Conservation (phyloP, 805 yeast genomes). For the Gaillardinia entomophila region DNA sequence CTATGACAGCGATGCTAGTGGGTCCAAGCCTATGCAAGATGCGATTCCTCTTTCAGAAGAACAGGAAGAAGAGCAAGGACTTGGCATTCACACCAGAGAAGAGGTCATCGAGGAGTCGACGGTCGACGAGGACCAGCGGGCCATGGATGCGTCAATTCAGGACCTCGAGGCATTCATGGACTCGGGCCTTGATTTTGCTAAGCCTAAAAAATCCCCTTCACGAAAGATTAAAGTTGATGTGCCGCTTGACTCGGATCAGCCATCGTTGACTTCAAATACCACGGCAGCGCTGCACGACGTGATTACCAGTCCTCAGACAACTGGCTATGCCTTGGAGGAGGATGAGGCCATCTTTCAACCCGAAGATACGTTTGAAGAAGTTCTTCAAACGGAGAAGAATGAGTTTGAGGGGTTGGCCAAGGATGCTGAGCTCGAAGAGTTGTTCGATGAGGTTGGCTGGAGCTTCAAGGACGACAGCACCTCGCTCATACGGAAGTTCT, state of each 20-base stretch:
- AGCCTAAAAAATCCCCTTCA: no score
- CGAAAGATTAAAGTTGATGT: no score
- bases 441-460: constrained; percentile 79
- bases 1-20: constrained; percentile 14
- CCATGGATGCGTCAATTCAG: constrained; percentile 30
- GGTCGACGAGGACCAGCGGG: constrained; percentile 6
- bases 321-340: constrained; percentile 7
- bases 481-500: constrained; percentile 51
- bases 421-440: constrained; percentile 50
- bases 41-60: no score
- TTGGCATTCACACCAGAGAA: neutral
- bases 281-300: neutral
- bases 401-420: constrained; percentile 14
- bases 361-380: neutral
- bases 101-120: constrained; percentile 11
- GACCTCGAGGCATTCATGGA: constrained; percentile 37
- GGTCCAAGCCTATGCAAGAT: no score
- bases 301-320: neutral
- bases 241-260: neutral
- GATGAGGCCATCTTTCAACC: constrained; percentile 4
- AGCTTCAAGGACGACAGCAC: constrained; percentile 58
- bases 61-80: neutral
- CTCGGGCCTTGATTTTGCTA: constrained; percentile 18
- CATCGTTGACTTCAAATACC: neutral
- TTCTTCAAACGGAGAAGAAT: constrained; percentile 2